These are phyloP conservation scores for Sporopachydermia lactativora DNA, from an alignment of 805 yeast genomes.

Conservation along the genomic window DNA sequence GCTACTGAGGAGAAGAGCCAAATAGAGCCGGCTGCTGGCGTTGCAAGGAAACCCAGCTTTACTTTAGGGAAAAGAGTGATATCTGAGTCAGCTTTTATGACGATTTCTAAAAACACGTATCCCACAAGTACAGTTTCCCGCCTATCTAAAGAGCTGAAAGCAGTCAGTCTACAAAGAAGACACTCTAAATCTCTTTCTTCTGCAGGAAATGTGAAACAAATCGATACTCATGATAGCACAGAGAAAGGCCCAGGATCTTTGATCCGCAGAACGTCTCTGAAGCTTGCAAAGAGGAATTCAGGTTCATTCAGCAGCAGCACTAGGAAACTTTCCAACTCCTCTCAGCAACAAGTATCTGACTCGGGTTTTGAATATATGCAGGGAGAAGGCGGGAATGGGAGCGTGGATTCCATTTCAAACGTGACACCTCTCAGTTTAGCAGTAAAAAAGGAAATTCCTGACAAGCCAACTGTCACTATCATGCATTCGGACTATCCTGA, in stretches of 20 bases:
- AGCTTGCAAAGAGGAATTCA: too few relatives aligned
- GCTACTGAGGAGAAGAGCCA: too few relatives aligned
- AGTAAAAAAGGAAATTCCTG: neutral
- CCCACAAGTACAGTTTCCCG: slow-evolving; percentile 3
- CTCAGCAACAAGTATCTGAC: too few relatives aligned
- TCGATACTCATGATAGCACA: neutral
- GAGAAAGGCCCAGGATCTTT: neutral
- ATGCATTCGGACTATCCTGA: neutral
- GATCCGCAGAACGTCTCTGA: neutral
- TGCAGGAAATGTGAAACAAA: slow-evolving; percentile 17
- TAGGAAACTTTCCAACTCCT: too few relatives aligned
- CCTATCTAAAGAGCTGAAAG: neutral
- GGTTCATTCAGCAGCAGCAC: too few relatives aligned
- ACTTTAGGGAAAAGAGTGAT: slow-evolving; percentile 6
- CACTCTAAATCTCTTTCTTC: slow-evolving; percentile 24
- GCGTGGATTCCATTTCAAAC: neutral
- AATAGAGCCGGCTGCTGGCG: slow-evolving; percentile 5
- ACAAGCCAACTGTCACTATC: neutral
- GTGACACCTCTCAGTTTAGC: neutral
- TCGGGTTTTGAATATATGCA: too few relatives aligned
- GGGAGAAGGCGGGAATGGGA: too few relatives aligned
- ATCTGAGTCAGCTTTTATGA: neutral
- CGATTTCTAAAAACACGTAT: neutral
- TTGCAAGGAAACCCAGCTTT: slow-evolving; percentile 3
- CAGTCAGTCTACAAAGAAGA: slow-evolving; percentile 15